These are phyloP conservation scores for Phanerochaete sordida DNA, from an alignment of 768 basidiomycete species.

Conservation along the genomic window DNA sequence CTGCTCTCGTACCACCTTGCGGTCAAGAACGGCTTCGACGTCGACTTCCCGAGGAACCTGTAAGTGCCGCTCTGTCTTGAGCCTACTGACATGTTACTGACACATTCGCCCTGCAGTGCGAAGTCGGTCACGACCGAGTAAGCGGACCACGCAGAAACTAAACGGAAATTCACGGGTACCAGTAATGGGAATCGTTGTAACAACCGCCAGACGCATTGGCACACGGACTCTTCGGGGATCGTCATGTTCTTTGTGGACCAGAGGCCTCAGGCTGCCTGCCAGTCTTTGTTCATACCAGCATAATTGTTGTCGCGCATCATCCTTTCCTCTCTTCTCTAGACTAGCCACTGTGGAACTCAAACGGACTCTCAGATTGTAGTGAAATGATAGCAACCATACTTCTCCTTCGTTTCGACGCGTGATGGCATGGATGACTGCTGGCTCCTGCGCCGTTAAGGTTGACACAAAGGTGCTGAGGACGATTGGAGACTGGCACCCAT, in stretches of 20 bases:
- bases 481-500: too few relatives aligned
- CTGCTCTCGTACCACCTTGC: constrained; percentile 95
- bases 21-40: constrained; percentile 93
- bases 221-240: background rate
- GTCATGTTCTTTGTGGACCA: background rate
- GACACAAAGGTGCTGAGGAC: too few relatives aligned
- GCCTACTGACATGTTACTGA: background rate
- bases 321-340: background rate
- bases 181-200: background rate
- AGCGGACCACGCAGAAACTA: background rate
- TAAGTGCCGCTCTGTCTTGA: constrained; percentile 36
- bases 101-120: background rate
- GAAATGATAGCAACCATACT: background rate
- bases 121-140: constrained; percentile 15
- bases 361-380: constrained; percentile 3
- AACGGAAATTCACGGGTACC: background rate
- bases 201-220: background rate
- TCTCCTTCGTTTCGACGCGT: background rate
- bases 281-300: background rate
- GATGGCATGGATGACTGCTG: too few relatives aligned
- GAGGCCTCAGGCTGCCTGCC: background rate
- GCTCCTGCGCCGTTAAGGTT: too few relatives aligned
- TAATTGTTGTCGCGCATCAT: constrained; percentile 1
- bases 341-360: background rate
- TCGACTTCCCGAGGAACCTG: constrained; percentile 98